Evolutionary conservation across 2,329 filamentous ascomycete genomes (phyloP).

Genomic region (Endothia cerciana): DNA sequence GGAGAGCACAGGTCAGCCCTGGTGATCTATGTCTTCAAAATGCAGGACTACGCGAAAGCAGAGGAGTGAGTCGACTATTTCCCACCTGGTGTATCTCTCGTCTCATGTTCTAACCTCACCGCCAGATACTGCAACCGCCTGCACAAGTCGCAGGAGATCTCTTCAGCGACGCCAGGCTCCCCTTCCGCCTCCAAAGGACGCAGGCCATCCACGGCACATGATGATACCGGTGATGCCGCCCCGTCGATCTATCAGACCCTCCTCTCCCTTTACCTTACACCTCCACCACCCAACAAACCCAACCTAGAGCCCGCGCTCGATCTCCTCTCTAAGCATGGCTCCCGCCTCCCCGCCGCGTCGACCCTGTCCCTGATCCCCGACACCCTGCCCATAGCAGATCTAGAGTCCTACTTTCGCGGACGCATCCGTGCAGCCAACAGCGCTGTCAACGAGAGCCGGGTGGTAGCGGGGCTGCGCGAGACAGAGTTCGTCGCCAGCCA

Average conservation of each 20-base stretch:
- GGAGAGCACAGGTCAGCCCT: conserved; percentile 92
- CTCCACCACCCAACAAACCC: conserved; percentile 71
- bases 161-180: conserved; percentile 37
- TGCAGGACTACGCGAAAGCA: conserved; percentile 84
- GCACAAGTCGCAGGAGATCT: conserved; percentile 62
- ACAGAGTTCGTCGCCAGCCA: conserved; percentile 80
- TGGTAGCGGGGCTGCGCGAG: conserved; percentile 76
- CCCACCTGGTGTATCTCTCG: not conserved
- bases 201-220: conserved; percentile 40
- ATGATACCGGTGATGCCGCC: conserved; percentile 53
- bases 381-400: conserved; percentile 73
- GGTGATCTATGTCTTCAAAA: conserved; percentile 96
- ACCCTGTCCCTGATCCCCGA: conserved; percentile 86
- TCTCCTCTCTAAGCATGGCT: conserved; percentile 89
- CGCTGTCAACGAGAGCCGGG: conserved; percentile 76
- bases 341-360: conserved; percentile 83
- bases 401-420: conserved; percentile 90
- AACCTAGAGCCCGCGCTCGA: conserved; percentile 80
- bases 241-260: conserved; percentile 91
- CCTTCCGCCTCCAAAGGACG: conserved; percentile 38
- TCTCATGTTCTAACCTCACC: conserved; percentile 20
- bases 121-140: conserved; percentile 84
- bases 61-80: conserved; percentile 72
- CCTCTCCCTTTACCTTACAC: conserved; percentile 85
- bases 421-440: conserved; percentile 86